phyloP scores from a whole-genome alignment of 345 rosid species.

The Linum lewisii region DNA sequence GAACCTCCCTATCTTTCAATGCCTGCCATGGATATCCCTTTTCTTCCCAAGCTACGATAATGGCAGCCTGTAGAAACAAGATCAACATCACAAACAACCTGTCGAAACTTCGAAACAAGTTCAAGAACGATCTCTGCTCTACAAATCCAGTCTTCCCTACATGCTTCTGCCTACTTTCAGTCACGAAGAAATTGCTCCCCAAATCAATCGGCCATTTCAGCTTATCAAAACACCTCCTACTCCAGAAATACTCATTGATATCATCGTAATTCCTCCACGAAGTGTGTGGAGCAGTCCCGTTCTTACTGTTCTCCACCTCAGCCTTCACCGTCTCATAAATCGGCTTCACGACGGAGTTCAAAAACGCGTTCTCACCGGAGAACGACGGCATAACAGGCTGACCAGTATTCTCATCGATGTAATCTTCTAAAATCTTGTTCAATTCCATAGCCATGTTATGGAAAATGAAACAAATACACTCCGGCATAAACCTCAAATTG shows the following conservation, averaged over 20 bases:
- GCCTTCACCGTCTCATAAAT: constrained; percentile 58
- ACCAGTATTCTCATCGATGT: constrained; percentile 86
- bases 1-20: constrained; percentile 35
- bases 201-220: constrained; percentile 82
- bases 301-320: constrained; percentile 76
- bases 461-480: constrained; percentile 74
- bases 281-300: constrained; percentile 88
- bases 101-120: constrained; percentile 76
- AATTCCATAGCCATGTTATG: constrained; percentile 93
- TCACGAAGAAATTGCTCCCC: constrained; percentile 64
- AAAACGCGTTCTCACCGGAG: constrained; percentile 67
- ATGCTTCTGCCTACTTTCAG: constrained; percentile 38
- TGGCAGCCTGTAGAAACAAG: constrained; percentile 66
- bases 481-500: constrained; percentile 80
- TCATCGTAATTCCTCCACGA: constrained; percentile 97
- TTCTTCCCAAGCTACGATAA: constrained; percentile 64
- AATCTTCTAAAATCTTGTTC: constrained; percentile 67
- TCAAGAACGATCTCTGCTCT: constrained; percentile 91
- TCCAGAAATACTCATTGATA: constrained; percentile 94
- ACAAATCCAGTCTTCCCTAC: constrained; percentile 97
- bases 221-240: constrained; percentile 69
- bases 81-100: constrained; percentile 78
- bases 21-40: constrained; percentile 55
- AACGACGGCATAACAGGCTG: constrained; percentile 68
- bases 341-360: constrained; percentile 68